Conservation (phyloP, 257 asterid genomes). For the Solanum chaucha region DNA sequence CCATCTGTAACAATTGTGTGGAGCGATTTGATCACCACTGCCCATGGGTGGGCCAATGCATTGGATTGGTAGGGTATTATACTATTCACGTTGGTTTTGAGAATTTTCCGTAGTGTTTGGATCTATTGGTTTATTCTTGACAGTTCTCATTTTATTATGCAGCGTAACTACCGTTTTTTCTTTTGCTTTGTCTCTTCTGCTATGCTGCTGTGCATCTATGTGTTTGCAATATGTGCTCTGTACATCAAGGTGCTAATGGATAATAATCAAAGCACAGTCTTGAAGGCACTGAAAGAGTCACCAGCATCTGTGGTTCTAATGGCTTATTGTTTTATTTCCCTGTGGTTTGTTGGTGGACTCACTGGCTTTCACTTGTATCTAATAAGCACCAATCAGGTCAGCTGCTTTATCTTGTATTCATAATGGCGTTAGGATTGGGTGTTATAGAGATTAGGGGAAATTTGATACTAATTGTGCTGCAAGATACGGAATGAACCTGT, state of each 20-base stretch:
- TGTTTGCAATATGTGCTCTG: constrained; percentile 72
- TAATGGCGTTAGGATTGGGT: background rate
- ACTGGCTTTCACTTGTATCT: constrained; percentile 94
- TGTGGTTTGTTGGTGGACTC: constrained; percentile 99
- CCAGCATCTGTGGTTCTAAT: constrained; percentile 83
- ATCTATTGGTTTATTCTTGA: constrained; percentile 6
- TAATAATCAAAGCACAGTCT: constrained; percentile 68
- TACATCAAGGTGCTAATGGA: constrained; percentile 90
- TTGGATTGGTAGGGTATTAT: constrained; percentile 61
- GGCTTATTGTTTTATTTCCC: constrained; percentile 83
- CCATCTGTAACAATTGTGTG: constrained; percentile 88
- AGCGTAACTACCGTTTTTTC: constrained; percentile 97
- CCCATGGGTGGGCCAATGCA: constrained; percentile 99
- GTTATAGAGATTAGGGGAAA: background rate
- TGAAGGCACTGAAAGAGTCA: constrained; percentile 94
- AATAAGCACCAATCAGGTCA: constrained; percentile 88
- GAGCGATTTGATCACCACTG: constrained; percentile 99
- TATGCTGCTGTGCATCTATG: constrained; percentile 82
- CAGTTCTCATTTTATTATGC: constrained; percentile 26
- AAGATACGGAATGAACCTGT: background rate
- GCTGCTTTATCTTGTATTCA: constrained; percentile 10
- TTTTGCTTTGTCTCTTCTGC: constrained; percentile 86
- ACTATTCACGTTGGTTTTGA: background rate
- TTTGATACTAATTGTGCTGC: background rate
- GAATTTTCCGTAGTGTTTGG: background rate